These are phyloP conservation scores for Apiotrichum mycotoxinovorans DNA, from an alignment of 1,284 basidiomycete species.

Conservation along the genomic window DNA sequence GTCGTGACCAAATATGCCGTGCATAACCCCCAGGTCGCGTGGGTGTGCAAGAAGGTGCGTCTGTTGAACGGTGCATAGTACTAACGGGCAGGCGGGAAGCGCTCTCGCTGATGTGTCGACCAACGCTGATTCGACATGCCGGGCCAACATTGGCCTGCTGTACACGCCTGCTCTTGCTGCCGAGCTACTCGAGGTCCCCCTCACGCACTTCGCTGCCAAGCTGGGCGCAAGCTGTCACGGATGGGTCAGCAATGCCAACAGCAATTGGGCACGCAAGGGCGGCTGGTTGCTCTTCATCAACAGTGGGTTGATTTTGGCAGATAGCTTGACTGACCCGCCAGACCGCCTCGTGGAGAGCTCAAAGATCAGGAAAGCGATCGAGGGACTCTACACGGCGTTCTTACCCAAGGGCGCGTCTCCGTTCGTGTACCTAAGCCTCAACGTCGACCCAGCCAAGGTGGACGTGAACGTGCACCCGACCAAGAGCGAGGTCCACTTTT, in stretches of 20 bases:
- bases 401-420: slow-evolving; percentile 89
- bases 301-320: slow-evolving; percentile 58
- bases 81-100: slow-evolving; percentile 60
- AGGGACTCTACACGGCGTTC: slow-evolving; percentile 76
- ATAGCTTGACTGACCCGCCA: slow-evolving; percentile 40
- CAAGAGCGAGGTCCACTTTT: slow-evolving; percentile 92
- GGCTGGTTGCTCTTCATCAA: slow-evolving; percentile 93
- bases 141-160: slow-evolving; percentile 71
- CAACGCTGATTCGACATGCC: slow-evolving; percentile 63
- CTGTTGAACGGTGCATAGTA: neutral
- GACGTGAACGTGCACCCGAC: slow-evolving; percentile 99
- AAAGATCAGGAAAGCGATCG: slow-evolving; percentile 80
- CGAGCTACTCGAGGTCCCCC: slow-evolving; percentile 65
- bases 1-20: slow-evolving; percentile 93
- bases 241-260: slow-evolving; percentile 82
- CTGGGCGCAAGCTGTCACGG: slow-evolving; percentile 60
- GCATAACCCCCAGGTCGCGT: slow-evolving; percentile 82
- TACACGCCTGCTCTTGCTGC: slow-evolving; percentile 79
- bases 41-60: slow-evolving; percentile 81
- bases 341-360: slow-evolving; percentile 91
- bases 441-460: slow-evolving; percentile 79
- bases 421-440: slow-evolving; percentile 85
- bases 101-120: slow-evolving; percentile 78
- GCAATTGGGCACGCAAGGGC: slow-evolving; percentile 74
- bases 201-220: slow-evolving; percentile 47